Evolutionary conservation across 768 basidiomycete species (phyloP).

Genomic region (Rhizopogon rudus): DNA sequence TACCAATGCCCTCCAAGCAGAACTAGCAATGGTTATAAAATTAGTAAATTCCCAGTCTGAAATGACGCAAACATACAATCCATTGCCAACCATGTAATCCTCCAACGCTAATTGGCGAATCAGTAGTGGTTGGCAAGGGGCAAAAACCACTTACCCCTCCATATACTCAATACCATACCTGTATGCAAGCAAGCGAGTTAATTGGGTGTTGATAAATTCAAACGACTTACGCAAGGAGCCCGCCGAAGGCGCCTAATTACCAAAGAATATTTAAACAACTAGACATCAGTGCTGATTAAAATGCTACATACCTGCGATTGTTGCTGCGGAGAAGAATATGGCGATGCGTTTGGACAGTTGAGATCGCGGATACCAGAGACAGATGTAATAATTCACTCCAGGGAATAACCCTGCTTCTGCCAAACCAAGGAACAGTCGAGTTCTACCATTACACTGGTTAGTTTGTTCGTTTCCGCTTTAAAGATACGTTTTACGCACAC

Average conservation of each 20-base stretch:
- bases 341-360: constrained; percentile 59
- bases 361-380: constrained; percentile 54
- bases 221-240: constrained; percentile 38
- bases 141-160: constrained; percentile 29
- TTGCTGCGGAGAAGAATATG: constrained; percentile 60
- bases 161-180: constrained; percentile 32
- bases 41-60: not conserved
- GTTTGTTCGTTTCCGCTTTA: not conserved
- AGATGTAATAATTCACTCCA: constrained; percentile 40
- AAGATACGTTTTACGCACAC: constrained; percentile 20
- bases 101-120: constrained; percentile 7
- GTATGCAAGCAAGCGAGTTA: not conserved
- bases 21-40: constrained; percentile 13
- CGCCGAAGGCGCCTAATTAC: constrained; percentile 38
- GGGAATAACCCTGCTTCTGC: constrained; percentile 43
- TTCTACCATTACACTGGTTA: constrained; percentile 14
- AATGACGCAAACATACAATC: constrained; percentile 18
- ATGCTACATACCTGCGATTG: constrained; percentile 36
- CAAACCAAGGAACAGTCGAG: constrained; percentile 40
- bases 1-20: constrained; percentile 25
- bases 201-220: not conserved
- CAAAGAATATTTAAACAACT: not conserved
- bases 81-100: constrained; percentile 33
- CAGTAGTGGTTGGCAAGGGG: not conserved
- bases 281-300: not conserved